Conservation (phyloP, 139 green algal genomes). For the Asterochloris sp. region DNA sequence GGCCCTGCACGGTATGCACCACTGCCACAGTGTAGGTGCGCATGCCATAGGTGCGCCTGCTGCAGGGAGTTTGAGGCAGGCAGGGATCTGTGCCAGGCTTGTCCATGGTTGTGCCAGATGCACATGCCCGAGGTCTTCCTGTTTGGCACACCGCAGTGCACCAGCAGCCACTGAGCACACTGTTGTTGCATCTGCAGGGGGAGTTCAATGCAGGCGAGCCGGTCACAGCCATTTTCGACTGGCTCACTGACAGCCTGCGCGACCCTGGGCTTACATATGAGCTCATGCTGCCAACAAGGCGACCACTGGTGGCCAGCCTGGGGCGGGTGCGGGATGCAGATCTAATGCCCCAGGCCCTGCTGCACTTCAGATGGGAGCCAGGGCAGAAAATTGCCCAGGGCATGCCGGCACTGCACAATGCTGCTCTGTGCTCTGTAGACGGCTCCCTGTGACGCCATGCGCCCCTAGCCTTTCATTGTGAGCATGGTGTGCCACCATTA, state of each 20-base stretch:
- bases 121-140: too few species aligned
- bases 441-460: too few species aligned
- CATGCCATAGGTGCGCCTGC: too few species aligned
- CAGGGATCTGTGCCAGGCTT: too few species aligned
- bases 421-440: neutral
- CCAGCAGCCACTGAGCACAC: too few species aligned
- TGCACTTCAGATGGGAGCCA: constrained; percentile 46
- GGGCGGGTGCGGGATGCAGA: constrained; percentile 29
- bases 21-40: too few species aligned
- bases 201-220: constrained; percentile 59
- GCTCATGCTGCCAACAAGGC: constrained; percentile 52
- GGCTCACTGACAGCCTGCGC: constrained; percentile 56
- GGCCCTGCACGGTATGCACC: too few species aligned
- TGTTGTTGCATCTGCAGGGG: constrained; percentile 30
- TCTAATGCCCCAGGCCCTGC: constrained; percentile 40
- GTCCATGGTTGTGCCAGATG: too few species aligned
- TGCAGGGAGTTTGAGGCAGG: too few species aligned
- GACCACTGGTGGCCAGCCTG: constrained; percentile 20
- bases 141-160: too few species aligned
- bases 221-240: constrained; percentile 54
- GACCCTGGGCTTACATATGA: constrained; percentile 56
- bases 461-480: too few species aligned
- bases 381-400: neutral
- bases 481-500: too few species aligned
- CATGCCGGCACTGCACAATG: neutral